Evolutionary conservation across 1,284 basidiomycete species (phyloP).

Genomic region (Athelia sp.): DNA sequence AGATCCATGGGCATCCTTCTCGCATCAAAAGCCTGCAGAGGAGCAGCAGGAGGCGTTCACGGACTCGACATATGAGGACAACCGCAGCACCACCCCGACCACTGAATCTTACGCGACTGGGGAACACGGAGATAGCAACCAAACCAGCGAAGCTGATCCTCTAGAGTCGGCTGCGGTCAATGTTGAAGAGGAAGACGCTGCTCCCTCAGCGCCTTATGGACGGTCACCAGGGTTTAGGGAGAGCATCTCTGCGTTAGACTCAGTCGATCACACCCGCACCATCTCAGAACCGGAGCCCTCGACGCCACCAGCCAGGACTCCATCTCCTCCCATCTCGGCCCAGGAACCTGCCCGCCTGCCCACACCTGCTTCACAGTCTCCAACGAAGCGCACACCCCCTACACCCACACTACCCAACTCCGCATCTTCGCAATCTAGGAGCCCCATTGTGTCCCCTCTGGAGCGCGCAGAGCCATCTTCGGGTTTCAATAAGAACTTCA

Average conservation of each 20-base stretch:
- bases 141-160: conserved; percentile 27
- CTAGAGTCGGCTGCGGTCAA: conserved; percentile 38
- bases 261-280: conserved; percentile 11
- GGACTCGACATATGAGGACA: conserved; percentile 25
- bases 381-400: conserved; percentile 15
- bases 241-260: conserved; percentile 18
- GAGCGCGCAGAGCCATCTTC: conserved; percentile 34
- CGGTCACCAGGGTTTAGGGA: conserved; percentile 41
- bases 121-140: conserved; percentile 11
- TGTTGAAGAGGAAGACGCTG: conserved; percentile 32
- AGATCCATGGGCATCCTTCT: conserved; percentile 67
- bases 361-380: conserved; percentile 2
- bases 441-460: conserved; percentile 45
- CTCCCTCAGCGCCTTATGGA: conserved; percentile 9
- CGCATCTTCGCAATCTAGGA: conserved; percentile 9
- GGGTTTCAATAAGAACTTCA: conserved; percentile 41
- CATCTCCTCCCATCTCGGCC: conserved; percentile 1
- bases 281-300: conserved; percentile 13
- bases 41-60: conserved; percentile 5
- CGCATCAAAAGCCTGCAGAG: conserved; percentile 28
- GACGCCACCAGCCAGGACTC: conserved; percentile 3
- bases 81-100: conserved; percentile 17
- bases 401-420: conserved; percentile 7
- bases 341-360: conserved; percentile 18
- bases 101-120: conserved; percentile 16